A percentile compares a stretch with the other conserved stretches of the same genome.
These are phyloP conservation scores for Puccinia coronata DNA, from an alignment of 1,284 basidiomycete genomes.

Conservation along the genomic window DNA sequence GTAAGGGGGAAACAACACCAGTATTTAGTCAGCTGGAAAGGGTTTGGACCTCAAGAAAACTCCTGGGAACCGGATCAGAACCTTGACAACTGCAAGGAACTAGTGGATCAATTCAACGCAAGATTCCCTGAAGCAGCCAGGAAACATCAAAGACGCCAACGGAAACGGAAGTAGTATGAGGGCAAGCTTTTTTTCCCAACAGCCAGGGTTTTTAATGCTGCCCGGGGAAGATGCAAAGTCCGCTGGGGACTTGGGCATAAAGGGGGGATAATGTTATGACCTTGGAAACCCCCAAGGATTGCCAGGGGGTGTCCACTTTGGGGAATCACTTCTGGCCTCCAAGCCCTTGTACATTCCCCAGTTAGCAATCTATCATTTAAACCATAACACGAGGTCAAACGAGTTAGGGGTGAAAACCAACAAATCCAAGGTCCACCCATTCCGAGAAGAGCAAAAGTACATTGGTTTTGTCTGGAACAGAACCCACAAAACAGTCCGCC, in stretches of 20 bases:
- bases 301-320: neutral
- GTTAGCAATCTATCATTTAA: too few species aligned
- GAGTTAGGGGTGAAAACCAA: neutral
- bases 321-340: too few species aligned
- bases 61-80: neutral
- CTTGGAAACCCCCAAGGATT: neutral
- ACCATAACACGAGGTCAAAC: neutral
- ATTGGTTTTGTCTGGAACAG: conserved; percentile 21
- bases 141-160: neutral
- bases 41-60: neutral
- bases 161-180: neutral
- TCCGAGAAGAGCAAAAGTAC: neutral
- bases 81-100: neutral
- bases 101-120: neutral
- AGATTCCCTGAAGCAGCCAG: neutral
- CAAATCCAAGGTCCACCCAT: neutral
- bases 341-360: too few species aligned
- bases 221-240: neutral
- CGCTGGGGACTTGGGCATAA: neutral
- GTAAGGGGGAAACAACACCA: neutral
- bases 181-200: conserved; percentile 10
- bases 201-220: neutral
- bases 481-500: neutral
- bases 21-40: neutral
- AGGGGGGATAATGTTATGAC: neutral